Conservation (phyloP, 2,329 filamentous ascomycete genomes). For the Akanthomyces lecanii region DNA sequence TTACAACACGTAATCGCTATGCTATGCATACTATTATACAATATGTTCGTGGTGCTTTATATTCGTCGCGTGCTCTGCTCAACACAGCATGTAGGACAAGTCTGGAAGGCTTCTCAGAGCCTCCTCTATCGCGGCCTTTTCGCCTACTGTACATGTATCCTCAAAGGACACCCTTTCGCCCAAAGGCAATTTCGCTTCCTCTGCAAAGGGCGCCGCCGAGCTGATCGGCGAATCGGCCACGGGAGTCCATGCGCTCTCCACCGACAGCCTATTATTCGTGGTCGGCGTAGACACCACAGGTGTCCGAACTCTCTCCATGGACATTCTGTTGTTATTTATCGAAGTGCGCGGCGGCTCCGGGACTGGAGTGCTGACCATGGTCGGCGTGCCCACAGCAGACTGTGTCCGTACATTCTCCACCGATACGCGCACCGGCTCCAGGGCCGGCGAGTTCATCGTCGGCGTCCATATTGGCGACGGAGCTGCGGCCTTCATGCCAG, state of each 20-base stretch:
- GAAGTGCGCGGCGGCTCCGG: not conserved
- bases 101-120: conserved; percentile 13
- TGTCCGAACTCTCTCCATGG: not conserved
- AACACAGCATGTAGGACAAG: conserved; percentile 18
- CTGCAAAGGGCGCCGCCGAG: not conserved
- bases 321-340: not conserved
- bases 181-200: not conserved
- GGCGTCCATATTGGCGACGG: conserved; percentile 10
- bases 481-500: not conserved
- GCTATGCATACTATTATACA: conserved; percentile 10
- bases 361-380: not conserved
- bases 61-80: not conserved
- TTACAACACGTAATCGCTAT: not conserved
- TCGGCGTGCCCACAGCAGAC: not conserved
- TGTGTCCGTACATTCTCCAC: not conserved
- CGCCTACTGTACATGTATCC: not conserved
- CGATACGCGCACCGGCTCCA: not conserved
- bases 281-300: no score
- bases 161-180: not conserved
- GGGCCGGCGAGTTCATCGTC: not conserved
- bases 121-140: not conserved
- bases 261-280: not conserved
- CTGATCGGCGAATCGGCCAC: not conserved
- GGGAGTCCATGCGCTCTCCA: not conserved
- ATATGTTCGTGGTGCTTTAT: not conserved